A percentile compares a stretch with the other conserved stretches of the same genome.
Evolutionary conservation across 2,329 filamentous ascomycete genomes (phyloP).

Genomic region (Nemania serpens): DNA sequence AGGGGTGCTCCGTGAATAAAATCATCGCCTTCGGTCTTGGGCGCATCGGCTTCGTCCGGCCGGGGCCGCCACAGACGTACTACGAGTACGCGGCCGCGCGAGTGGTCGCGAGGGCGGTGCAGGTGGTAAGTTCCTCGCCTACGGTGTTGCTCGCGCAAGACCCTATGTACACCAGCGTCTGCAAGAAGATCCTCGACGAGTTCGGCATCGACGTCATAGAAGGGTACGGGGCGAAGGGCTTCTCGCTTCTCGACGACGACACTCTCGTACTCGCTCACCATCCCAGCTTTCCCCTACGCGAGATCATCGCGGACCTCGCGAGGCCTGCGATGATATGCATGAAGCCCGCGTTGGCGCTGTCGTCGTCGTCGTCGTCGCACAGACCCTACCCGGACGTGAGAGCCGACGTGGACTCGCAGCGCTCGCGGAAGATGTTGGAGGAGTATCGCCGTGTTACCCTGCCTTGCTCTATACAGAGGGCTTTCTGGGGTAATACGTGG

Average conservation of each 20-base stretch:
- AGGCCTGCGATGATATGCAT: constrained; percentile 26
- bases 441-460: constrained; percentile 13
- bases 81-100: constrained; percentile 10
- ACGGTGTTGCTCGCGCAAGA: constrained; percentile 10
- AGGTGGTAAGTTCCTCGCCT: background rate
- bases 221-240: constrained; percentile 26
- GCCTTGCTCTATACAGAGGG: background rate
- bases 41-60: background rate
- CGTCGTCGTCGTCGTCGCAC: too few species aligned
- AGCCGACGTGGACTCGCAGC: constrained; percentile 12
- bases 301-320: constrained; percentile 28
- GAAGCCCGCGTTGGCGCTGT: too few species aligned
- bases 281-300: constrained; percentile 12
- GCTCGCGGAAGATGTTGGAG: constrained; percentile 22
- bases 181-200: constrained; percentile 9
- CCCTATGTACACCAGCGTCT: constrained; percentile 13
- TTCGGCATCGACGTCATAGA: constrained; percentile 19
- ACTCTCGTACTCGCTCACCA: constrained; percentile 25
- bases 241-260: constrained; percentile 26
- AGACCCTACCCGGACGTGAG: background rate
- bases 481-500: constrained; percentile 14
- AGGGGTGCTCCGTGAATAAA: constrained; percentile 13
- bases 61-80: background rate
- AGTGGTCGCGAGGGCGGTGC: constrained; percentile 7
- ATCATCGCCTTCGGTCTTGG: constrained; percentile 29